These are phyloP conservation scores for Curvularia eragrostidis DNA, from an alignment of 2,329 filamentous ascomycete genomes.

Conservation along the genomic window DNA sequence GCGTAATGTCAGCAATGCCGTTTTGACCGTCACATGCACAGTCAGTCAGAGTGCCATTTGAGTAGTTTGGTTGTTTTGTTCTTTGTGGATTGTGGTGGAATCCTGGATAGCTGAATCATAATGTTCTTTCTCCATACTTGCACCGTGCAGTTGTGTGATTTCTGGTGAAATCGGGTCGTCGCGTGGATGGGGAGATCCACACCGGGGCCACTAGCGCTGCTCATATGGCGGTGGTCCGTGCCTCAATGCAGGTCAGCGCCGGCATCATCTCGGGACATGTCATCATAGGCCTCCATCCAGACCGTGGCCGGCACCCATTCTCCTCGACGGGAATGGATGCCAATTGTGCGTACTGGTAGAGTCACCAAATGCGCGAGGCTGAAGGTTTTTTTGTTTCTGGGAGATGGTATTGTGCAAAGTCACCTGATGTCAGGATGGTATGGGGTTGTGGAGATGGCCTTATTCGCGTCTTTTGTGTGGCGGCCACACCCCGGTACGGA, in stretches of 20 bases:
- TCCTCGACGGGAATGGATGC: constrained; percentile 1
- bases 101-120: background rate
- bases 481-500: background rate
- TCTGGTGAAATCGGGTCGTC: constrained; percentile 12
- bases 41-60: background rate
- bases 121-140: constrained; percentile 3
- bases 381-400: background rate
- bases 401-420: background rate
- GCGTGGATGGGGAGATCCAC: constrained; percentile 13
- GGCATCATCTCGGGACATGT: constrained; percentile 16
- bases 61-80: background rate
- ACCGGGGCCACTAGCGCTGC: constrained; percentile 16
- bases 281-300: constrained; percentile 10
- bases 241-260: constrained; percentile 22
- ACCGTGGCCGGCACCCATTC: constrained; percentile 11
- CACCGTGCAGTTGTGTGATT: background rate
- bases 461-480: constrained; percentile 3
- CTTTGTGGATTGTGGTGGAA: background rate
- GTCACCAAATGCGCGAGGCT: background rate
- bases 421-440: background rate
- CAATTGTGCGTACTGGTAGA: background rate
- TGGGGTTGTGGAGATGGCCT: background rate
- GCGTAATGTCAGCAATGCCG: background rate
- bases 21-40: background rate
- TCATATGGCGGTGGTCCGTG: constrained; percentile 17